Base-by-base conservation (phyloP, 495 filamentous ascomycete species). In the Friedmanniomyces simplex region DNA sequence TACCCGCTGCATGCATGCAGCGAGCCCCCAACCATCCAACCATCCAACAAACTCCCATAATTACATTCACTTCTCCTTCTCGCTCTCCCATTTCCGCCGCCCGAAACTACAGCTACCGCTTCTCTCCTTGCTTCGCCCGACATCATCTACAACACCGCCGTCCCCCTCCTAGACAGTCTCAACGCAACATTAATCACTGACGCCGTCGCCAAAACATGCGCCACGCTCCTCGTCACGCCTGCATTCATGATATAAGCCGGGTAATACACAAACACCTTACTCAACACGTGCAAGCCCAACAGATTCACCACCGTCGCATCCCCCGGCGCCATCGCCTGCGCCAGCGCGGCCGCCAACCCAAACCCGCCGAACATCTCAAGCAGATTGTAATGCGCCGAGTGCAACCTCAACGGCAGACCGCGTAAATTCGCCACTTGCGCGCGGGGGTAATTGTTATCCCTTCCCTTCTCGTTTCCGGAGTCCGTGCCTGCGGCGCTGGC, bases 341-440 rank as follows among this genome's bases (percentile, higher is more conserved):
- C 41, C 25, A 58, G 34, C 20, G 56, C 56, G 2, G 56, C 56
- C 12, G 20, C 42, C 2, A 58, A 18, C 7, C 41, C 56, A 37
- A 52, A 58, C 10, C 56, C 56, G n/a, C 41, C 41, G 36, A 58
- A 58, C 56, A 58, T 58, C 50, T 58, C 56, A 48, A 58, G 37
- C n/a, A 58, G 21, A 25, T 58, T 52, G 48, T 41, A 58, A 46
- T 58, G 56, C 32, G 56, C 56, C 2, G 32, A 43, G 36, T 58
- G 37, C 25, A 58, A 32, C 5, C 56, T 26, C 49, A 58, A 26
- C 11, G 56, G 56, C 47, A 58, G 24, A 21, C 56, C 56, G 5
- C 20, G 12, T 7, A 58, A 25, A 1, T 46, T 30, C 37, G 1
- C 10, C 3, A 58, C 48, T 34, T 58, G 56, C 11, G 10, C 10